Conservation (phyloP, 352 stramenopile genomes). For the Phytophthora idaei region DNA sequence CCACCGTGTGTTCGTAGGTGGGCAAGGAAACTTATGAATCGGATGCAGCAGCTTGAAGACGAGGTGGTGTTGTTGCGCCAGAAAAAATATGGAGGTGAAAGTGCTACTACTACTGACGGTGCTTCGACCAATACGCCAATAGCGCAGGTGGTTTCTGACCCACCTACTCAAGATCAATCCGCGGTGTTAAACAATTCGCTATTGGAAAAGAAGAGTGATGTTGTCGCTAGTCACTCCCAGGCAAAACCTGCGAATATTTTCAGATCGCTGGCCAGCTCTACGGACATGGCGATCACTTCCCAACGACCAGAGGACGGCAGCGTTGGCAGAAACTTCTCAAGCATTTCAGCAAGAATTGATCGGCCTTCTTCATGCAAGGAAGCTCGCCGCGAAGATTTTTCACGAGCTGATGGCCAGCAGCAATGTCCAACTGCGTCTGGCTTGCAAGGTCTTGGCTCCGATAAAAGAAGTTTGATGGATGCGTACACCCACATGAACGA, state of each 20-base stretch:
- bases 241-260: slow-evolving; percentile 13
- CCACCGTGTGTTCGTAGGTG: slow-evolving; percentile 41
- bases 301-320: not conserved
- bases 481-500: slow-evolving; percentile 48
- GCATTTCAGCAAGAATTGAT: slow-evolving; percentile 2
- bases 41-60: slow-evolving; percentile 43
- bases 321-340: not conserved
- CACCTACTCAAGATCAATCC: not conserved
- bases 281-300: not conserved
- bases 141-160: not conserved
- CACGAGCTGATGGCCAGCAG: slow-evolving; percentile 7
- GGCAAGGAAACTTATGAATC: slow-evolving; percentile 41
- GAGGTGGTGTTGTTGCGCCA: slow-evolving; percentile 35
- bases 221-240: not conserved
- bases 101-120: not conserved
- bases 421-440: slow-evolving; percentile 1
- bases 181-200: not conserved
- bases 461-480: slow-evolving; percentile 28
- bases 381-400: not conserved
- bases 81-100: slow-evolving; percentile 8
- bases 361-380: not conserved
- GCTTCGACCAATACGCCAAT: slow-evolving; percentile 1
- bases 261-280: slow-evolving; percentile 6
- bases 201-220: not conserved
- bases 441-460: slow-evolving; percentile 8